Base-by-base conservation (phyloP, 176 grass and related monocot species). In the Neostapfia colusana region DNA sequence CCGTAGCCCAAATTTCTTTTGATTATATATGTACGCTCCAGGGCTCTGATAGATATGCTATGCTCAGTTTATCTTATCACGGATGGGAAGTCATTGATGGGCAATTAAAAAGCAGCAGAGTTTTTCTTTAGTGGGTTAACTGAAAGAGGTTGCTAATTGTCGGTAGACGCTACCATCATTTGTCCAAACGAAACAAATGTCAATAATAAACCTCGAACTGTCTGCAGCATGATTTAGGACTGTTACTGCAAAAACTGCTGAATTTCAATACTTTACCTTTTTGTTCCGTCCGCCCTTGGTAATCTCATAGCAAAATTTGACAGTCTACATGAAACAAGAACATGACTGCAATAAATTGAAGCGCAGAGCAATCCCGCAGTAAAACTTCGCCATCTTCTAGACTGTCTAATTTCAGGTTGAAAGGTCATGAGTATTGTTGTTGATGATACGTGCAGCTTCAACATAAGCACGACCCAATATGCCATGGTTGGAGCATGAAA, bases 11-110 rank as follows among this genome's bases (percentile, higher is more conserved):
- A 58, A 23, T 81, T 81, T 58, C 20, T 45, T 81, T 45, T 70
- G 42, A 21, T 71, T 65, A 56, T 71, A 64, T 71, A 63, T 71
- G 10, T 55, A 38, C 31, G 31, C 31, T 31, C 31, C 31, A 31
- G 31, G 1, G 31, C 56, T 39, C 17, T 56, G 78, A 70, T 42
- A 55, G 21, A 2, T 78, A 71, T 31, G 36, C 23, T 55, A 21
- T 41, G 63, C 1, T 6, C 63, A 46, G 26, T 55, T 76, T 63
- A 76, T 70, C 63, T 64, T 69, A 75, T 63, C 77, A 36, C 13
- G 42, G 7, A 24, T 40, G 4, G 4, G 18, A 24, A 57, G 38
- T 38, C 73, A 13, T 15, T n/a, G 48, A 31, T 7, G 0, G 3
- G 38, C 17, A 51, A 51, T 51, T 51, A 18, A 16, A 20, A 51